Conservation (phyloP, 1,139 yeast genomes). For the Yamadazyma triangularis region DNA sequence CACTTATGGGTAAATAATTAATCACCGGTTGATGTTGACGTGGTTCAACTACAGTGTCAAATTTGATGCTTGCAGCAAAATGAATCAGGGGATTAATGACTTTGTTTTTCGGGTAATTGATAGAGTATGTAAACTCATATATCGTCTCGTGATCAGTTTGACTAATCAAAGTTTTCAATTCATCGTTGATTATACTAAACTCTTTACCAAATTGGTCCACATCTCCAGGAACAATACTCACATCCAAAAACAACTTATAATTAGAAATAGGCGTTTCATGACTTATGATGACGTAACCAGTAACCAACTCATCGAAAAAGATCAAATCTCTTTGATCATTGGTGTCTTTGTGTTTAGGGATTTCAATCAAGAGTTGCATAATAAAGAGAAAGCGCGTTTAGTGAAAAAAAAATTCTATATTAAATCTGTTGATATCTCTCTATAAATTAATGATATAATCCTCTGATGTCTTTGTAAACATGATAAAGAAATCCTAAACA, state of each 20-base stretch:
- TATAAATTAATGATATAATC: too few species aligned
- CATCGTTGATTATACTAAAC: too few species aligned
- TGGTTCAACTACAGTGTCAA: conserved; percentile 16
- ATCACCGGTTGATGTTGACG: conserved; percentile 5
- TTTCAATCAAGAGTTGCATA: conserved; percentile 3
- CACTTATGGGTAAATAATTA: conserved; percentile 11
- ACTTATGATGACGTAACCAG: conserved; percentile 6
- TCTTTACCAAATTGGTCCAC: too few species aligned
- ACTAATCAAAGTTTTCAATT: conserved; percentile 12
- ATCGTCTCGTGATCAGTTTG: conserved; percentile 6
- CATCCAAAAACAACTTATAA: conserved; percentile 17
- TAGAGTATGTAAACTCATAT: conserved; percentile 28
- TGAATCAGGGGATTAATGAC: conserved; percentile 24
- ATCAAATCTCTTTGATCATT: neutral
- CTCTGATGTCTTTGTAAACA: conserved; percentile 3
- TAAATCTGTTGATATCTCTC: too few species aligned
- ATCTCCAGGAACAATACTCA: conserved; percentile 27
- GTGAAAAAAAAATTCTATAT: too few species aligned
- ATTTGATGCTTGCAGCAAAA: conserved; percentile 6
- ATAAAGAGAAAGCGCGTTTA: neutral
- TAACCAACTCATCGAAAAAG: conserved; percentile 10
- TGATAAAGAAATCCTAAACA: conserved; percentile 22
- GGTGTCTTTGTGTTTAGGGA: conserved; percentile 1
- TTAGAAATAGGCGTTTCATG: neutral
- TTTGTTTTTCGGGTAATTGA: conserved; percentile 35